Conservation (phyloP, 2,329 filamentous ascomycete species). For the Penicillium sp. region DNA sequence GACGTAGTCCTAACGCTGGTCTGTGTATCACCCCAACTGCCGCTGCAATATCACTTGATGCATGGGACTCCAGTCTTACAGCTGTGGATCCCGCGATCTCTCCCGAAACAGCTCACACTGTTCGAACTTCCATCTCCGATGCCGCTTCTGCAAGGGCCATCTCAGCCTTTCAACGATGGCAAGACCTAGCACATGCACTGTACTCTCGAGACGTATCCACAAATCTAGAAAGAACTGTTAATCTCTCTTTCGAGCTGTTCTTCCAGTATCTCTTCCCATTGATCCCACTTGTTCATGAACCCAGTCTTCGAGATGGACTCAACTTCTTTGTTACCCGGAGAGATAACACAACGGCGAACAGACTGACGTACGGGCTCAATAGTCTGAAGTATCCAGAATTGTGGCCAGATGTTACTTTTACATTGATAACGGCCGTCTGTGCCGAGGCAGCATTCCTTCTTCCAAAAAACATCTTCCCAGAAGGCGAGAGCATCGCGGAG, state of each 20-base stretch:
- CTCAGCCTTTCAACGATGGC: constrained; percentile 16
- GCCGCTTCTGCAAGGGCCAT: constrained; percentile 8
- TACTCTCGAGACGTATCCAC: background rate
- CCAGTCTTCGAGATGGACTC: constrained; percentile 39
- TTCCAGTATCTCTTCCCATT: constrained; percentile 47
- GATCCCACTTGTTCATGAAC: constrained; percentile 44
- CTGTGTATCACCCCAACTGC: background rate
- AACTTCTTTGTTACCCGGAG: constrained; percentile 28
- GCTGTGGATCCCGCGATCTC: constrained; percentile 8
- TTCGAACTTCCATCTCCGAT: constrained; percentile 12
- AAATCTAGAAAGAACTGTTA: constrained; percentile 12
- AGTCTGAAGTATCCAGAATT: constrained; percentile 22
- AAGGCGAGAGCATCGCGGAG: constrained; percentile 39
- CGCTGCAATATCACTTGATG: constrained; percentile 1
- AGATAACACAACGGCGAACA: background rate
- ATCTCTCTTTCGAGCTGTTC: constrained; percentile 41
- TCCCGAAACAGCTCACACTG: constrained; percentile 6
- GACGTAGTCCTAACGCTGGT: background rate
- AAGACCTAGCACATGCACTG: constrained; percentile 11
- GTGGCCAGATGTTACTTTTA: constrained; percentile 42
- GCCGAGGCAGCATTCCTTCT: constrained; percentile 44
- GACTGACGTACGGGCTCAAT: constrained; percentile 5
- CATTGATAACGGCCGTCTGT: constrained; percentile 46
- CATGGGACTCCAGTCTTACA: constrained; percentile 7
- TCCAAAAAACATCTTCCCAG: constrained; percentile 41